These are phyloP conservation scores for Colletotrichum sp. DNA, from an alignment of 2,329 filamentous ascomycete species.

Conservation along the genomic window DNA sequence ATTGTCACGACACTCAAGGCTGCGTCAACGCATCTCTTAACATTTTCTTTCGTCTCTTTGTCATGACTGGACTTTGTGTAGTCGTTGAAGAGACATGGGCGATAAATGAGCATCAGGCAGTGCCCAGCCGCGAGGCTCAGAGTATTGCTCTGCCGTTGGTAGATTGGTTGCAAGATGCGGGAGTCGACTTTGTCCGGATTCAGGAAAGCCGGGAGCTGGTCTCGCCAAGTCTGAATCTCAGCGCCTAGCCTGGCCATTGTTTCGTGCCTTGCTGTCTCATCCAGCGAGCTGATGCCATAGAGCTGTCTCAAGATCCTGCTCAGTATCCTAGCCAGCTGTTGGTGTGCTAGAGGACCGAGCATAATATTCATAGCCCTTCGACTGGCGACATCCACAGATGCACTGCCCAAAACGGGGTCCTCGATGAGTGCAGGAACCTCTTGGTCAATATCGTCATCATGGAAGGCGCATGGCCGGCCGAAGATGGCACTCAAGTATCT, in stretches of 20 bases:
- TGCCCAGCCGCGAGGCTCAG: constrained; percentile 47
- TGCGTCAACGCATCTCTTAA: constrained; percentile 36
- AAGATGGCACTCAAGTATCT: constrained; percentile 68
- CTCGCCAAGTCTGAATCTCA: background rate
- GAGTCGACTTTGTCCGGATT: background rate
- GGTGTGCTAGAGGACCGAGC: constrained; percentile 37
- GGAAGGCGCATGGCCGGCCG: constrained; percentile 64
- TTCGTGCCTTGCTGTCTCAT: background rate
- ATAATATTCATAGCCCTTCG: constrained; percentile 2
- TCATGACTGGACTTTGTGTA: constrained; percentile 21
- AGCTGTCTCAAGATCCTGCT: background rate
- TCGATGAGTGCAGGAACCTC: constrained; percentile 59
- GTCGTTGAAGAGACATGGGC: constrained; percentile 40
- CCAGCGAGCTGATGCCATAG: background rate
- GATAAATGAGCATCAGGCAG: constrained; percentile 41
- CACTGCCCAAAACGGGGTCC: constrained; percentile 38
- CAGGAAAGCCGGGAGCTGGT: background rate
- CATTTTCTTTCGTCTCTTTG: constrained; percentile 17
- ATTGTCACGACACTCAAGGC: constrained; percentile 41
- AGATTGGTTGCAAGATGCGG: constrained; percentile 35
- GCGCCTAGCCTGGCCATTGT: constrained; percentile 24
- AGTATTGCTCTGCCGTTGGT: constrained; percentile 43
- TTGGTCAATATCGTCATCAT: constrained; percentile 70
- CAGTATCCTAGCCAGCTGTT: constrained; percentile 23
- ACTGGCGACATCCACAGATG: background rate